Evolutionary conservation across 495 filamentous ascomycete genomes (phyloP), one percentile per base, ranked within the genome.

Genomic region (Chaetomium fimeti): DNA sequence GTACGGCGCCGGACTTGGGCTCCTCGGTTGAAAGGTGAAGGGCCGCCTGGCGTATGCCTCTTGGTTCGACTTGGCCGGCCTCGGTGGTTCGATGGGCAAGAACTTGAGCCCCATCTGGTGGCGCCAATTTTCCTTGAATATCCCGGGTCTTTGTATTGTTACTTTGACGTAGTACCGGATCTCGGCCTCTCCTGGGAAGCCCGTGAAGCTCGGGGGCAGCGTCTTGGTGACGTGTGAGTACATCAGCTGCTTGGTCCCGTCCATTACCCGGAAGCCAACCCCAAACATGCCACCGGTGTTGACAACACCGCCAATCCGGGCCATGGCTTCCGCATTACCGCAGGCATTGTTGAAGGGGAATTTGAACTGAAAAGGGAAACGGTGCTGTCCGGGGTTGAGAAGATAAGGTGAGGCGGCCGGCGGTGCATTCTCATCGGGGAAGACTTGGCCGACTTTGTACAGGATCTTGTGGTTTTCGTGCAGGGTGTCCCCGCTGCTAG

Each of bases 101-200:
- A 98, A 96, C 48, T 89, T 92, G 72, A 98, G 78, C 29, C 80
- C 81, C 56, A 77, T 62, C 64, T 79, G 74, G 62, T 78, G 78
- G 27, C 92, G 80, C 74, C 90, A 88, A 69, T 96, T 97, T 75
- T 93, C 91, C 71, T 91, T 90, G 74, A 91, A 93, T 65, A 95
- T 84, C 25, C 89, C 84, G 0, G 90, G 90, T 29, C 92, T 82
- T 62, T 90, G 86, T 2, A 98, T 86, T 0, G 94, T 98, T 15
- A 87, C 92, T 72, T 98, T 98, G 64, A 97, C 81, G 66, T 89
- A 98, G 73, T 98, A 98, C 68, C 86, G 85, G 61, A 98, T 93
- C 74, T 93, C 92, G 56, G 93, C 94, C 75, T 90, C 75, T 0
- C 87, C 89, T 0, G 89, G 87, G 65, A 95, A 90, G 3, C 90